These are phyloP conservation scores for Fusarium heterosporum DNA, from an alignment of 2,329 filamentous ascomycete genomes.

Conservation along the genomic window DNA sequence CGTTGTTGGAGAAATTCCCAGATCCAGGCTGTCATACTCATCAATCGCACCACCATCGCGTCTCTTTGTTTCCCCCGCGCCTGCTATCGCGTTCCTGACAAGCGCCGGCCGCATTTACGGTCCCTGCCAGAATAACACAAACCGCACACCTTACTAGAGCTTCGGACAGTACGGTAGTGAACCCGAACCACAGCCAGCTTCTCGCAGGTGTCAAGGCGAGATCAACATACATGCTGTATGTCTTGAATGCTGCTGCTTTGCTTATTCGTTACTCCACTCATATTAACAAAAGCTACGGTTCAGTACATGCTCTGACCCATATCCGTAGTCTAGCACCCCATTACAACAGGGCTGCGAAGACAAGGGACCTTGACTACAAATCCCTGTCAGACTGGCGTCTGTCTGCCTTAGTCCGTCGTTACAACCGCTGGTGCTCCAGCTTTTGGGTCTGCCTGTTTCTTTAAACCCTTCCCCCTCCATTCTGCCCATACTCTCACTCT, in stretches of 20 bases:
- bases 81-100: conserved; percentile 45
- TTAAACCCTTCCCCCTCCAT: conserved; percentile 52
- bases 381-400: conserved; percentile 43
- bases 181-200: conserved; percentile 30
- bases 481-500: conserved; percentile 33
- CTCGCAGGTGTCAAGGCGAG: conserved; percentile 35
- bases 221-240: conserved; percentile 13
- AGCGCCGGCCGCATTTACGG: conserved; percentile 45
- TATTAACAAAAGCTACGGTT: conserved; percentile 35
- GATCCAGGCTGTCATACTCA: not conserved
- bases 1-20: not conserved
- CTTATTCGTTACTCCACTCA: conserved; percentile 23
- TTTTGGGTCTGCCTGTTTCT: conserved; percentile 45
- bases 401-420: conserved; percentile 45
- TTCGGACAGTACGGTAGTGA: conserved; percentile 14
- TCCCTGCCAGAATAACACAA: conserved; percentile 34
- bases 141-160: conserved; percentile 10
- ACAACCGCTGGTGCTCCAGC: conserved; percentile 45
- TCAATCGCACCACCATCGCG: conserved; percentile 18
- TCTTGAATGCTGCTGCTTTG: conserved; percentile 28
- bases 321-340: conserved; percentile 33
- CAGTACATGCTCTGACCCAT: conserved; percentile 22
- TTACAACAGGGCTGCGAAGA: conserved; percentile 40
- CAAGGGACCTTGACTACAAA: conserved; percentile 40
- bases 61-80: conserved; percentile 41